phyloP scores from a whole-genome alignment of 495 filamentous ascomycete species.

The Penicillium psychrofluorescens region DNA sequence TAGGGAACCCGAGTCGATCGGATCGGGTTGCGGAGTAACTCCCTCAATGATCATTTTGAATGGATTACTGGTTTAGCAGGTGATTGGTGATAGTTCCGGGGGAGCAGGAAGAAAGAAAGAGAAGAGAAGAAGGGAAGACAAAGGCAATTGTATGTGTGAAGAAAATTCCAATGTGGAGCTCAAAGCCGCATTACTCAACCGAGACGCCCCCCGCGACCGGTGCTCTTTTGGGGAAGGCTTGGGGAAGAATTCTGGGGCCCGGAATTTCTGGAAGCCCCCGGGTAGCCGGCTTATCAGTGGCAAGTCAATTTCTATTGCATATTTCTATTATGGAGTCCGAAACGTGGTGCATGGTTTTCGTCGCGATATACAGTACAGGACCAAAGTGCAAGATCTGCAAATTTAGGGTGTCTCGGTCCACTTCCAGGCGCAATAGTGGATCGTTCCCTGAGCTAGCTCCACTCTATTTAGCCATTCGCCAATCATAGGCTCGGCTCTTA shows the following conservation, averaged over 20 bases:
- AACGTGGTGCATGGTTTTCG: too few relatives aligned
- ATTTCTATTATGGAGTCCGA: not conserved
- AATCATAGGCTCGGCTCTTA: too few relatives aligned
- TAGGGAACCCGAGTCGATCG: conserved; percentile 16
- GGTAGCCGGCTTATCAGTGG: conserved; percentile 1
- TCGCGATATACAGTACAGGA: too few relatives aligned
- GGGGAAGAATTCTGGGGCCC: not conserved
- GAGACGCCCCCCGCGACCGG: not conserved
- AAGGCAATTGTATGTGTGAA: not conserved
- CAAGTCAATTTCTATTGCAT: not conserved
- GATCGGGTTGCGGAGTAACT: conserved; percentile 10
- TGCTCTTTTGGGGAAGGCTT: not conserved
- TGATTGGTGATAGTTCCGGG: too few relatives aligned
- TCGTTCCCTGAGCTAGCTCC: too few relatives aligned
- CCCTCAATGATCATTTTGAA: conserved; percentile 12
- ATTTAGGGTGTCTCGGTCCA: too few relatives aligned
- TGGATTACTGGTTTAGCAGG: too few relatives aligned
- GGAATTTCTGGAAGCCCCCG: not conserved
- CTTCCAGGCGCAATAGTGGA: too few relatives aligned
- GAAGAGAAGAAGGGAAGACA: not conserved
- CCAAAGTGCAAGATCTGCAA: too few relatives aligned
- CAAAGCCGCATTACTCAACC: not conserved
- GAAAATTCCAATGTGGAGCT: not conserved
- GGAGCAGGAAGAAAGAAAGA: not conserved
- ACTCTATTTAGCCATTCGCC: too few relatives aligned